Base-by-base conservation (phyloP, 306 rosid species). In the Sesbania bispinosa region DNA sequence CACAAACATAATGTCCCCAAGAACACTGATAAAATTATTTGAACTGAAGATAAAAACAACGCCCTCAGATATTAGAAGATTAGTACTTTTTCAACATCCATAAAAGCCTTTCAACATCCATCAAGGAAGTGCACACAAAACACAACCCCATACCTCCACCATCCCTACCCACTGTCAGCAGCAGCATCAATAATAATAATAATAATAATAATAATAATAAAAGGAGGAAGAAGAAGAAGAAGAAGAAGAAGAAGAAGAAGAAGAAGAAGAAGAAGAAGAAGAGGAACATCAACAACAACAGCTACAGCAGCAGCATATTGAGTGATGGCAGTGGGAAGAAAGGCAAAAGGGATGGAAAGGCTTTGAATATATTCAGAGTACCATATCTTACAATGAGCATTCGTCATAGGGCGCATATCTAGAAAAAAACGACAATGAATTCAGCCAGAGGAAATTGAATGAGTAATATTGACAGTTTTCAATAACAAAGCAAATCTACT, bases 11-110 rank as follows among this genome's bases (percentile, higher is more conserved):
- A 38, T 16, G 3, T 10, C 3, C n/a, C 27, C 52, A n/a, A 9
- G 13, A 70, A 66, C 18, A 7, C 20, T 10, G 23, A 29, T 6
- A 57, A 55, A 46, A 26, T 46, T 67, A 67, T 65, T 43, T 14
- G 0, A 30, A 60, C 3, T 27, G 4, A 19, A 14, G 15, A 46
- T 36, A 13, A 20, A 54, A 38, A 10, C 16, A 6, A 14, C 48
- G 79, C 85, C 85, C 82, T 76, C 82, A 72, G 82, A 77, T 58
- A n/a, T 51, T 7, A 39, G 46, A 10, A 15, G 21, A 30, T 30
- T 38, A n/a, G 60, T 46, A 59, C 41, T 65, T 23, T 41, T n/a
- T 55, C 60, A 54, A 48, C 52, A 77, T 43, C 59, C 33, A 46
- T 62, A 27, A 45, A 69, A 82, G 59, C 77, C 85, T 77, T 73